Evolutionary conservation across 2,329 filamentous ascomycete genomes (phyloP).

Genomic region (Phialophora verrucosa): DNA sequence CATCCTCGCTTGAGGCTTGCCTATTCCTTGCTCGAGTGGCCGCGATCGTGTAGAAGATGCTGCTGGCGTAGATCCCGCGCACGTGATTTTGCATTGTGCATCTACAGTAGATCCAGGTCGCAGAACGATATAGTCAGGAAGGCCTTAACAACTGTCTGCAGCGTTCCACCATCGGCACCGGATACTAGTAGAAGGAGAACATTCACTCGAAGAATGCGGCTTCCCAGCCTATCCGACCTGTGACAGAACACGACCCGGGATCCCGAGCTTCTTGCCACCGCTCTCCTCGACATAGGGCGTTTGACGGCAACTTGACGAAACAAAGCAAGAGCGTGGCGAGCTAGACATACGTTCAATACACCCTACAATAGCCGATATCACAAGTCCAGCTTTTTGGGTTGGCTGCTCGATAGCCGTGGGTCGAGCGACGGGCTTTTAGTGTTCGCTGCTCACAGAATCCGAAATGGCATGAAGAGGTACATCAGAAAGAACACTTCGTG

Average conservation of each 20-base stretch:
- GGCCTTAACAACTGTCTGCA: neutral
- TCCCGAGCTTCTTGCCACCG: neutral
- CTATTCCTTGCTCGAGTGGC: neutral
- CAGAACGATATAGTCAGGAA: neutral
- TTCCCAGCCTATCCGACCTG: neutral
- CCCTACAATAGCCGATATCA: neutral
- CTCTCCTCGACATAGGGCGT: neutral
- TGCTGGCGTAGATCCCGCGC: neutral
- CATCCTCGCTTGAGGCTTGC: neutral
- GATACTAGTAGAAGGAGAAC: neutral
- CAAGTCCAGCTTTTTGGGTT: neutral
- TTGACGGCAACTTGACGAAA: neutral
- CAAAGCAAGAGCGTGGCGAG: too few species aligned
- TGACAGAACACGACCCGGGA: neutral
- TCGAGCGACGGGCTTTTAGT: neutral
- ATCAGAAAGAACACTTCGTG: neutral
- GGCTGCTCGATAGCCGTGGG: neutral
- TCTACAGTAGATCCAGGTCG: neutral
- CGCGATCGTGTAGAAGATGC: neutral
- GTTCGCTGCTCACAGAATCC: neutral
- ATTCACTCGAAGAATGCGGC: neutral
- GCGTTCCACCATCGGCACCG: neutral
- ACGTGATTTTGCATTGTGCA: neutral
- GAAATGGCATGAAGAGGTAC: neutral
- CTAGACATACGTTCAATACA: neutral